Conservation (phyloP, 139 green algal genomes). For the Chlorella sorokiniana region DNA sequence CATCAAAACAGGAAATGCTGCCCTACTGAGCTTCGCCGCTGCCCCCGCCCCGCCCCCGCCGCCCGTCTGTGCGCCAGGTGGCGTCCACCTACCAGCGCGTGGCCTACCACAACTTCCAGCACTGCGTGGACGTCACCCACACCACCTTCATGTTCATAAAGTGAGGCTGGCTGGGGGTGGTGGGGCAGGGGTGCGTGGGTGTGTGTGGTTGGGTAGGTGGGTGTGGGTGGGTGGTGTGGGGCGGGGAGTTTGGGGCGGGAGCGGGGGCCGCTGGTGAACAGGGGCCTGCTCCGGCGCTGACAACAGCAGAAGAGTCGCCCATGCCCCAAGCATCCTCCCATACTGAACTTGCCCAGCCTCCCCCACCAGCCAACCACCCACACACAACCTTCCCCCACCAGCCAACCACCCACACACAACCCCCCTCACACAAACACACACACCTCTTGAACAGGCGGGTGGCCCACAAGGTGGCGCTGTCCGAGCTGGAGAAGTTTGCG, state of each 20-base stretch:
- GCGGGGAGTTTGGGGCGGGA: no score
- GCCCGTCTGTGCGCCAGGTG: not conserved
- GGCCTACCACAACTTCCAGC: conserved; percentile 75
- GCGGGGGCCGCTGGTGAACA: no score
- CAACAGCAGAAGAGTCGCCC: no score
- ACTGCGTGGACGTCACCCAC: conserved; percentile 69
- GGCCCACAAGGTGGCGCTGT: conserved; percentile 40
- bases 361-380: not conserved
- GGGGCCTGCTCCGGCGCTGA: no score
- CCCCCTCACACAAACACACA: no score
- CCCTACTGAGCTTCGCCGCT: not conserved
- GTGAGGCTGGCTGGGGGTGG: not conserved
- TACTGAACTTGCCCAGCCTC: no score
- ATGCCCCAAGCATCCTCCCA: no score
- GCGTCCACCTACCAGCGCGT: conserved; percentile 35
- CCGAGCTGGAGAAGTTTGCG: conserved; percentile 52
- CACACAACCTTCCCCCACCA: not conserved
- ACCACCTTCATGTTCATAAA: conserved; percentile 54
- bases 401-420: not conserved
- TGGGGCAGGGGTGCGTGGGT: not conserved
- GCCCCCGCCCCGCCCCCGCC: no score
- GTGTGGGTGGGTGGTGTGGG: no score
- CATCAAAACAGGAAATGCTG: not conserved
- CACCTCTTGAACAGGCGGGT: not conserved
- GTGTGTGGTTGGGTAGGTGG: no score